Evolutionary conservation across 2,329 filamentous ascomycete species (phyloP).

Genomic region (Myriangium duriaei): DNA sequence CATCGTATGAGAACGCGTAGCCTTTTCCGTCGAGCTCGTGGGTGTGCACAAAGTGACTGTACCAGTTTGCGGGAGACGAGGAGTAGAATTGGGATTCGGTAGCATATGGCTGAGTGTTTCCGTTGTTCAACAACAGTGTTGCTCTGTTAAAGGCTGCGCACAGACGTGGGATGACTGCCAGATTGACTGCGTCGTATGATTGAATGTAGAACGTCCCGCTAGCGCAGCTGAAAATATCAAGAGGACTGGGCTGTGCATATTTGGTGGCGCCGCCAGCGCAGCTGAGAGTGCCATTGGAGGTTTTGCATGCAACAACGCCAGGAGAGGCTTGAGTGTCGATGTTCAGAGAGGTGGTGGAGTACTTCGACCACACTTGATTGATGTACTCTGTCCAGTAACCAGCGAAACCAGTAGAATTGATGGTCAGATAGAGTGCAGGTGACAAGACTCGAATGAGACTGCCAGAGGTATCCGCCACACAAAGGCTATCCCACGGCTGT

Average conservation of each 20-base stretch:
- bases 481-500: slow-evolving; percentile 49
- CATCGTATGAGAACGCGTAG: slow-evolving; percentile 58
- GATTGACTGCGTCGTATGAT: slow-evolving; percentile 29
- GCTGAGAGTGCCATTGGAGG: slow-evolving; percentile 31
- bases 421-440: slow-evolving; percentile 31
- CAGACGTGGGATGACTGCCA: slow-evolving; percentile 58
- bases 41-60: slow-evolving; percentile 46
- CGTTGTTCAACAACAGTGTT: slow-evolving; percentile 45
- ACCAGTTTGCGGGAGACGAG: slow-evolving; percentile 35
- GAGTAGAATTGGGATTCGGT: slow-evolving; percentile 33
- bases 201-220: slow-evolving; percentile 46
- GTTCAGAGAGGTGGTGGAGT: slow-evolving; percentile 33
- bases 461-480: slow-evolving; percentile 29
- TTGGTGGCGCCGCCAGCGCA: slow-evolving; percentile 27
- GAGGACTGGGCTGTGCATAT: slow-evolving; percentile 46
- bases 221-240: slow-evolving; percentile 57
- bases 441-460: slow-evolving; percentile 29
- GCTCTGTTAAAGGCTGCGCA: slow-evolving; percentile 65
- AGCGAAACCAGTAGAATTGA: slow-evolving; percentile 32
- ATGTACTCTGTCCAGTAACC: slow-evolving; percentile 41
- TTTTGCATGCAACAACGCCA: slow-evolving; percentile 41
- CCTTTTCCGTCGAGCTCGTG: slow-evolving; percentile 47
- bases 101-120: slow-evolving; percentile 34
- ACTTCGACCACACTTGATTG: slow-evolving; percentile 39
- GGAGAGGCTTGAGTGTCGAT: slow-evolving; percentile 53